Conservation (phyloP, 176 grass and related monocot genomes). For the Carex scoparia region DNA sequence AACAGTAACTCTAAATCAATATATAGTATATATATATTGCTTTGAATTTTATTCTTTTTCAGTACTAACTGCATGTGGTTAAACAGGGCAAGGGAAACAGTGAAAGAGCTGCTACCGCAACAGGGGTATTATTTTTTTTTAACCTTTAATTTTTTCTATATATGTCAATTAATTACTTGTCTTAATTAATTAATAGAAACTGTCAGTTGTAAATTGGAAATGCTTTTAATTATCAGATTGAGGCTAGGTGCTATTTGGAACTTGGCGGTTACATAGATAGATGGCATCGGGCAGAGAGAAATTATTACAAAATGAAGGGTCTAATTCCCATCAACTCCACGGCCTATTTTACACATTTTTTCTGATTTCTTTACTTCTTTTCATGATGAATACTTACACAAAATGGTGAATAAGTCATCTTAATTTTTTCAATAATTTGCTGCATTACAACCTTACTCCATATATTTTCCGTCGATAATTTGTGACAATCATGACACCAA, state of each 20-base stretch:
- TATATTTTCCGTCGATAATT: background rate
- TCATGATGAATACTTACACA: background rate
- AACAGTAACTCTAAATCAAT: background rate
- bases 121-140: background rate
- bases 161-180: background rate
- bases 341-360: background rate
- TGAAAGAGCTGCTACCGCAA: background rate
- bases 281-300: conserved; percentile 20
- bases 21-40: background rate
- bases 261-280: background rate
- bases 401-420: background rate
- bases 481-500: no score
- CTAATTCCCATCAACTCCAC: conserved; percentile 6
- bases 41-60: background rate
- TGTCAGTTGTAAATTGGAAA: background rate
- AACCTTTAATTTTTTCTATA: no score
- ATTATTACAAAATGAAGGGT: conserved; percentile 23
- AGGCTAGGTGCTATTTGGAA: conserved; percentile 9
- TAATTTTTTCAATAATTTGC: background rate
- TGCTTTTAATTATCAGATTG: conserved; percentile 7
- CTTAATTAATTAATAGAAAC: background rate
- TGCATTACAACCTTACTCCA: background rate
- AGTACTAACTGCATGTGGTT: background rate
- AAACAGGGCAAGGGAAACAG: background rate
- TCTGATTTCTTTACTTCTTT: background rate